Evolutionary conservation across 495 filamentous ascomycete genomes (phyloP).

Genomic region (Chaetomium cochliodes): DNA sequence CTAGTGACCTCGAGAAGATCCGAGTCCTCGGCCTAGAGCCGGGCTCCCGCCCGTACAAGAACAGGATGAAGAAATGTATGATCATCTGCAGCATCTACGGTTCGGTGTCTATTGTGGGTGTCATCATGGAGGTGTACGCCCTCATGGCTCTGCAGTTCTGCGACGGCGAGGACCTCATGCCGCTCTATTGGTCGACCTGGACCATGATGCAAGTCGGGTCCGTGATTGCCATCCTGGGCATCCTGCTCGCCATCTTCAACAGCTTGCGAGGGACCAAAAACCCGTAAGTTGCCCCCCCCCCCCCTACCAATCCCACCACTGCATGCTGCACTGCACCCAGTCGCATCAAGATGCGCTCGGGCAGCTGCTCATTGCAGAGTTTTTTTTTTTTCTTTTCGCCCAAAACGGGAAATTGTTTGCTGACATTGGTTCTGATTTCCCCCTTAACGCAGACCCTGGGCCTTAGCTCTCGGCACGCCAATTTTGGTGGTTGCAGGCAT

Average conservation of each 20-base stretch:
- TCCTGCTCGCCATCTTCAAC: constrained; percentile 44
- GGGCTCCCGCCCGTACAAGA: constrained; percentile 26
- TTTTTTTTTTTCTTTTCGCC: too few relatives aligned
- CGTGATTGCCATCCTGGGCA: constrained; percentile 50
- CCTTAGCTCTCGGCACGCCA: constrained; percentile 50
- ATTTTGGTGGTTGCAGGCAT: constrained; percentile 49
- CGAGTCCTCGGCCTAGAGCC: constrained; percentile 26
- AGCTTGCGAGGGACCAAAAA: constrained; percentile 39
- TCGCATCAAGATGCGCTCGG: neutral
- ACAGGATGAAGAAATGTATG: constrained; percentile 35
- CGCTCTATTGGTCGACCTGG: constrained; percentile 51
- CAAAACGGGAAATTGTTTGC: too few relatives aligned
- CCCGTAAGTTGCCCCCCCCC: constrained; percentile 42
- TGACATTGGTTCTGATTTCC: too few relatives aligned
- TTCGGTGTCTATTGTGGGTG: constrained; percentile 33
- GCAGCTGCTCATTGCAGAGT: too few relatives aligned
- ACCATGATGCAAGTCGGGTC: constrained; percentile 49
- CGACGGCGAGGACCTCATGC: constrained; percentile 50
- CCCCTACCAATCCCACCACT: neutral
- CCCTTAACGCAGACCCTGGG: constrained; percentile 39
- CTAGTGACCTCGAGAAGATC: constrained; percentile 27
- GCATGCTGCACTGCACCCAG: neutral
- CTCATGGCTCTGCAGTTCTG: constrained; percentile 49
- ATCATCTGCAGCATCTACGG: constrained; percentile 37
- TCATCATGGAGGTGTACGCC: constrained; percentile 46